phyloP scores from a whole-genome alignment of 495 filamentous ascomycete species.

The Polyplosphaeria fusca region DNA sequence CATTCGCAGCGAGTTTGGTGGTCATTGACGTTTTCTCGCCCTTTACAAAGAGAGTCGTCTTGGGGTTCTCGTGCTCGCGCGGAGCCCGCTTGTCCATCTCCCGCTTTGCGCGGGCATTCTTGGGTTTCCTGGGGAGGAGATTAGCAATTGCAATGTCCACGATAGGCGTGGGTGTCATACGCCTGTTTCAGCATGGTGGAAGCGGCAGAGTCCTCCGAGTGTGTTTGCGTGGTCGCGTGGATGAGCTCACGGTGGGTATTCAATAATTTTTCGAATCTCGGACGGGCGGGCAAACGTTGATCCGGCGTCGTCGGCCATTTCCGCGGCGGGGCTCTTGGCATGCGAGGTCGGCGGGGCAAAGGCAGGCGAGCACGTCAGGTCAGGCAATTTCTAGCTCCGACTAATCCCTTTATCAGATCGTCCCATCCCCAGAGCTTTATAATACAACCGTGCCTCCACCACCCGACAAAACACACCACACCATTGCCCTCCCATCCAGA shows the following conservation, averaged over 20 bases:
- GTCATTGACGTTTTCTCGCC: slow-evolving; percentile 76
- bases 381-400: neutral
- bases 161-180: slow-evolving; percentile 37
- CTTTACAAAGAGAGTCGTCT: slow-evolving; percentile 79
- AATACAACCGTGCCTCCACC: no score
- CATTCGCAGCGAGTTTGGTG: slow-evolving; percentile 72
- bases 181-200: slow-evolving; percentile 52
- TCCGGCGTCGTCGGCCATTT: neutral
- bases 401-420: slow-evolving; percentile 22
- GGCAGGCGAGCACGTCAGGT: slow-evolving; percentile 19
- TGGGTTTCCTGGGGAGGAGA: slow-evolving; percentile 65
- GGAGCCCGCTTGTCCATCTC: slow-evolving; percentile 86
- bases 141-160: slow-evolving; percentile 15
- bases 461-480: no score
- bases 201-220: neutral
- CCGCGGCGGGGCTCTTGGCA: slow-evolving; percentile 1
- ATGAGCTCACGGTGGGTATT: neutral
- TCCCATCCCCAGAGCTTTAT: no score
- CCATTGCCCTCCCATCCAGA: neutral
- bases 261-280: slow-evolving; percentile 9
- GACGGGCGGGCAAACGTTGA: neutral
- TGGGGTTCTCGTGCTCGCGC: slow-evolving; percentile 83
- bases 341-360: slow-evolving; percentile 15
- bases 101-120: slow-evolving; percentile 89
- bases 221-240: neutral